Conservation (phyloP, 2,329 filamentous ascomycete genomes). For the Ophidiomyces ophidiicola region DNA sequence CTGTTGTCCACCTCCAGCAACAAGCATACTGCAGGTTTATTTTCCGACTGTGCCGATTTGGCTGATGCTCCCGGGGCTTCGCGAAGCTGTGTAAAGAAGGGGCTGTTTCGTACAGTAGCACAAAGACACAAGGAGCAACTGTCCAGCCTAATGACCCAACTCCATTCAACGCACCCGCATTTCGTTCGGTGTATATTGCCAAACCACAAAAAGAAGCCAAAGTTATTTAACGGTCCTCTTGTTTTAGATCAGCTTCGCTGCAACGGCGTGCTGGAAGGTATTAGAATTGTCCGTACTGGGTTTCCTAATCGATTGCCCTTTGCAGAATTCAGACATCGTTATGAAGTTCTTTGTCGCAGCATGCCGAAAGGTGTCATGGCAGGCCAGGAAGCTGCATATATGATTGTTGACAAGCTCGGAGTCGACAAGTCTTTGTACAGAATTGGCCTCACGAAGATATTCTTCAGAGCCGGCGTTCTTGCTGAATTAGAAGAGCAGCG, state of each 20-base stretch:
- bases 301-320: conserved; percentile 92
- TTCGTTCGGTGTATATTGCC: conserved; percentile 96
- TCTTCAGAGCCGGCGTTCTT: conserved; percentile 90
- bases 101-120: conserved; percentile 89
- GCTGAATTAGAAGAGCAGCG: conserved; percentile 94
- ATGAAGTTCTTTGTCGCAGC: conserved; percentile 80
- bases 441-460: conserved; percentile 91
- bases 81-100: conserved; percentile 82
- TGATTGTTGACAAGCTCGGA: conserved; percentile 81
- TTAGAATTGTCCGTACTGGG: conserved; percentile 88
- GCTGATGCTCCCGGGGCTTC: conserved; percentile 60
- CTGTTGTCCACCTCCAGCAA: conserved; percentile 72
- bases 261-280: conserved; percentile 98
- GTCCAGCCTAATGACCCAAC: conserved; percentile 86
- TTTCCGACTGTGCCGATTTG: conserved; percentile 71
- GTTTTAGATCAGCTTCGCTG: conserved; percentile 95
- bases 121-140: conserved; percentile 96
- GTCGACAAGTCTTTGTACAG: conserved; percentile 80
- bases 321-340: conserved; percentile 85
- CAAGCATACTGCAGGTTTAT: conserved; percentile 70
- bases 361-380: conserved; percentile 88
- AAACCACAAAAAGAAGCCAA: conserved; percentile 94
- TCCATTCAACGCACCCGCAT: conserved; percentile 93
- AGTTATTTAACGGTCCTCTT: conserved; percentile 81
- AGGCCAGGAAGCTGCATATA: conserved; percentile 68